Conservation (phyloP, 1,284 basidiomycete species). For the Stereum hirsutum region DNA sequence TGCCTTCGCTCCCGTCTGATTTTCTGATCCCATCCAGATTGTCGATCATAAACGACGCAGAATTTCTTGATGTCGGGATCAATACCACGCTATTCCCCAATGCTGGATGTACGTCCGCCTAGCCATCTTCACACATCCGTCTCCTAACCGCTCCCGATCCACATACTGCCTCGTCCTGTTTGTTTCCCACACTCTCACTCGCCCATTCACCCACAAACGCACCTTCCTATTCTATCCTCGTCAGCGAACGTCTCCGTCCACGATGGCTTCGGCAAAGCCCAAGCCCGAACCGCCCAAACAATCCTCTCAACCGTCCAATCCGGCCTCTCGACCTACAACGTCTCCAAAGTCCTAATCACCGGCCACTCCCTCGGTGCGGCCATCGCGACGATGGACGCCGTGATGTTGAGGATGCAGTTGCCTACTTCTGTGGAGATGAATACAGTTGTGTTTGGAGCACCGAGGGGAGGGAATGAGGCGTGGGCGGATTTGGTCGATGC, state of each 20-base stretch:
- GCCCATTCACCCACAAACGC: conserved; percentile 11
- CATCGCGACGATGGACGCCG: conserved; percentile 32
- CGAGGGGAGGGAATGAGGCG: conserved; percentile 32
- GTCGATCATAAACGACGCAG: conserved; percentile 33
- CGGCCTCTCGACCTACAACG: conserved; percentile 24
- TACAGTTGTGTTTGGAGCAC: conserved; percentile 33
- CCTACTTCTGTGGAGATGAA: conserved; percentile 23
- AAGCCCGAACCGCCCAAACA: conserved; percentile 31
- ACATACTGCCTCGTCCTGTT: neutral
- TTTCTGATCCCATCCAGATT: conserved; percentile 17
- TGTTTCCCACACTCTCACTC: neutral
- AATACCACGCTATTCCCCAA: conserved; percentile 30
- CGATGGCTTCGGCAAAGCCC: conserved; percentile 35
- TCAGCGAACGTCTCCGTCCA: conserved; percentile 26
- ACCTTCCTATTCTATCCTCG: neutral
- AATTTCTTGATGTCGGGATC: conserved; percentile 25
- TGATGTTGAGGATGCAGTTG: conserved; percentile 31
- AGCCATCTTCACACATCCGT: no score
- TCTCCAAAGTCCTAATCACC: conserved; percentile 29
- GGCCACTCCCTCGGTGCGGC: conserved; percentile 35
- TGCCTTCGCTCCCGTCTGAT: neutral
- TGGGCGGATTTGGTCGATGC: conserved; percentile 35
- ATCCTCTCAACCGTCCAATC: conserved; percentile 28
- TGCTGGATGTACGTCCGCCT: conserved; percentile 15
- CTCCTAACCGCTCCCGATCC: no score